Conservation (phyloP, 805 yeast genomes). For the Candida morakotiae region DNA sequence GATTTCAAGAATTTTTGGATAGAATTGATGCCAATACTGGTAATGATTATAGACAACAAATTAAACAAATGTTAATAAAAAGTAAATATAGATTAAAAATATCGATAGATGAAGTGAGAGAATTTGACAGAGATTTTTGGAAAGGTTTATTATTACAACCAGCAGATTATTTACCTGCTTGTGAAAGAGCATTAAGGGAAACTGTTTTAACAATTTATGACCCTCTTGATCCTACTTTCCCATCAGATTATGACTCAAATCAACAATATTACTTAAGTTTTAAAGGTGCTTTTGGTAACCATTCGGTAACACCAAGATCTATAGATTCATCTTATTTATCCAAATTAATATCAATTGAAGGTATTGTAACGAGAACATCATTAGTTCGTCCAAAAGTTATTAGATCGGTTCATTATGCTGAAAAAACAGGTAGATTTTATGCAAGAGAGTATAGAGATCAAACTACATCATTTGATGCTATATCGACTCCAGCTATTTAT, state of each 20-base stretch:
- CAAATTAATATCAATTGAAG: slow-evolving; percentile 83
- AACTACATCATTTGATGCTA: slow-evolving; percentile 84
- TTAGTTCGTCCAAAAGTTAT: slow-evolving; percentile 89
- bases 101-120: slow-evolving; percentile 83
- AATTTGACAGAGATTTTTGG: slow-evolving; percentile 77
- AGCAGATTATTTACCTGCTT: slow-evolving; percentile 82
- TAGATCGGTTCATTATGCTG: slow-evolving; percentile 90
- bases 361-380: slow-evolving; percentile 92
- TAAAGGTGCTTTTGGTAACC: slow-evolving; percentile 88
- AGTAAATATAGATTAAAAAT: slow-evolving; percentile 66
- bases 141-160: slow-evolving; percentile 70
- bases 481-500: slow-evolving; percentile 77
- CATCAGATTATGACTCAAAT: slow-evolving; percentile 49
- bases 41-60: slow-evolving; percentile 63
- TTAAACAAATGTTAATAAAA: slow-evolving; percentile 67
- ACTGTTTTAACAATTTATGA: slow-evolving; percentile 71
- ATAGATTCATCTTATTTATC: slow-evolving; percentile 74
- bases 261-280: slow-evolving; percentile 73
- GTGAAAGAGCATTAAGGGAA: slow-evolving; percentile 81
- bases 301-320: slow-evolving; percentile 83
- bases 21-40: slow-evolving; percentile 41
- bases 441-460: slow-evolving; percentile 91
- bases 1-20: slow-evolving; percentile 83
- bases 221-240: slow-evolving; percentile 48
- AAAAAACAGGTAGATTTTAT: slow-evolving; percentile 75